These are phyloP conservation scores for Psilocybe azurescens DNA, from an alignment of 768 basidiomycete genomes.

Conservation along the genomic window DNA sequence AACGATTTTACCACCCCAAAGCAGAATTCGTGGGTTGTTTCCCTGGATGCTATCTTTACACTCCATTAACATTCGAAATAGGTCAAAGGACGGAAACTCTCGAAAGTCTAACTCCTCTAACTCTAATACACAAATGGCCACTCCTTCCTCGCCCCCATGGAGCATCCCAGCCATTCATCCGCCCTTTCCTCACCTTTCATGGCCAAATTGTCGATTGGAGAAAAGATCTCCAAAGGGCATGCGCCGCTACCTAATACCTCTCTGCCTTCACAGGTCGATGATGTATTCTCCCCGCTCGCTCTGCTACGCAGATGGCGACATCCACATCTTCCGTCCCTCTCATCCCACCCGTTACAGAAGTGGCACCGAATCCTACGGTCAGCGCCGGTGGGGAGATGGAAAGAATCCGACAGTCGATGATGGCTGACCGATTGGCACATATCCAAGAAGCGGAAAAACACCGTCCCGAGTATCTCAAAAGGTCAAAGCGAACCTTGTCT, in stretches of 20 bases:
- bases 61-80: slow-evolving; percentile 1
- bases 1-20: slow-evolving; percentile 33
- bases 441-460: slow-evolving; percentile 62
- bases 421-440: slow-evolving; percentile 54
- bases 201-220: slow-evolving; percentile 39
- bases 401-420: slow-evolving; percentile 58
- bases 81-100: slow-evolving; percentile 26
- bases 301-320: neutral
- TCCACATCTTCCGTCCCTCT: slow-evolving; percentile 28
- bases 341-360: slow-evolving; percentile 26
- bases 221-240: slow-evolving; percentile 19
- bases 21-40: slow-evolving; percentile 19
- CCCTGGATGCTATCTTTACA: neutral
- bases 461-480: slow-evolving; percentile 75
- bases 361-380: slow-evolving; percentile 24
- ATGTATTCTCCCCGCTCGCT: slow-evolving; percentile 26
- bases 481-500: slow-evolving; percentile 53
- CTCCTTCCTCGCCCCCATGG: slow-evolving; percentile 34
- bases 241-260: neutral
- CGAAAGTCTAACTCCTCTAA: slow-evolving; percentile 14
- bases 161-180: slow-evolving; percentile 31
- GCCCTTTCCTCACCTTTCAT: slow-evolving; percentile 54
- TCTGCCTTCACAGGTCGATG: slow-evolving; percentile 25
- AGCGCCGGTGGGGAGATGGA: slow-evolving; percentile 60
- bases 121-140: slow-evolving; percentile 31